phyloP scores from a whole-genome alignment of 805 yeast genomes.

The Yarrowia osloensis region DNA sequence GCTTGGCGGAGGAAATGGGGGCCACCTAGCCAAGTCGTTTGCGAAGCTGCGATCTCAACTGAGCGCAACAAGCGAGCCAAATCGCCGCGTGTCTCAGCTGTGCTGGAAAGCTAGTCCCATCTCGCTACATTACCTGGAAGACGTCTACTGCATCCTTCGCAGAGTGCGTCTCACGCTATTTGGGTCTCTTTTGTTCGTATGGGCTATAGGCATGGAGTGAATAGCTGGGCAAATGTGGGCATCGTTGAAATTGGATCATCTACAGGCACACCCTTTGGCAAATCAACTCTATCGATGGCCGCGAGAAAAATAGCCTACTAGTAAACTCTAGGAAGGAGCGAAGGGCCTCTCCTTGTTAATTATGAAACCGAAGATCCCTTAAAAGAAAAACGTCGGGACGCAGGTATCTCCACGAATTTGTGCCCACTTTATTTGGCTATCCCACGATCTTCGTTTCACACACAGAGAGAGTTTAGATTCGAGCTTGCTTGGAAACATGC shows the following conservation, averaged over 20 bases:
- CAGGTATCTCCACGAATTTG: slow-evolving; percentile 16
- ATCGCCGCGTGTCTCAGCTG: neutral
- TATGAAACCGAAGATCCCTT: slow-evolving; percentile 8
- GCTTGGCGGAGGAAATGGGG: no score
- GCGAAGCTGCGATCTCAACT: neutral
- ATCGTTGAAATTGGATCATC: neutral
- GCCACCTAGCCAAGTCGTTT: neutral
- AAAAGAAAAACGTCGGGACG: neutral
- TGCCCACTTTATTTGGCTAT: neutral
- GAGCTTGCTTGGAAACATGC: neutral
- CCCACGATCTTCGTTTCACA: neutral
- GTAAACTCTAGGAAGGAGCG: neutral
- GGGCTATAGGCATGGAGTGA: no score
- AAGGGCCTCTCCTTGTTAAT: neutral
- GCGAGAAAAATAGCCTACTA: neutral
- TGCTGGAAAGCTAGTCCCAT: neutral
- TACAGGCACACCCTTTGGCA: neutral
- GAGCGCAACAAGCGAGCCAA: neutral
- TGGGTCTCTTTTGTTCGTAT: neutral
- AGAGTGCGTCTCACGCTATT: slow-evolving; percentile 2
- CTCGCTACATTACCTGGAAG: neutral
- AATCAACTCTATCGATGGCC: neutral
- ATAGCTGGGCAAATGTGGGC: neutral
- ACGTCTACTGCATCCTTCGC: slow-evolving; percentile 1
- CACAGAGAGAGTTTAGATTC: slow-evolving; percentile 8